A percentile compares a stretch with the other conserved stretches of the same genome.
Evolutionary conservation across 1,284 basidiomycete species (phyloP).

Genomic region (Malassezia dermatis): DNA sequence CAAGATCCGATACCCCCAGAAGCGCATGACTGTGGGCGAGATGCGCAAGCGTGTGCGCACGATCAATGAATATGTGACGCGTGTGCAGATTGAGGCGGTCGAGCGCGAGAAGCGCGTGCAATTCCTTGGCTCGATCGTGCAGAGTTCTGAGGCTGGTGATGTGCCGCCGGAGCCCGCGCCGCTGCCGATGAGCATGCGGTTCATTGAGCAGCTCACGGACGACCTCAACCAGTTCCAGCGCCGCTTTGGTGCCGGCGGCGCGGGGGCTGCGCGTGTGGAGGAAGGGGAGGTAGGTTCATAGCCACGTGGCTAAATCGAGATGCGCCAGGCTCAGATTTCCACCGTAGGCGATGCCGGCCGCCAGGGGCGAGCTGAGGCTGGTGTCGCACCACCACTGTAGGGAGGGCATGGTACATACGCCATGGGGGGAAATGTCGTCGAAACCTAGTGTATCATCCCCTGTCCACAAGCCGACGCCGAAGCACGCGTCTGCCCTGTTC

Average conservation of each 20-base stretch:
- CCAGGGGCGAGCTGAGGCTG: constrained; percentile 29
- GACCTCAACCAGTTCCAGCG: constrained; percentile 39
- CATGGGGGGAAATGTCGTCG: too few relatives aligned
- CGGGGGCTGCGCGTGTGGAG: neutral
- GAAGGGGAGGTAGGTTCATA: neutral
- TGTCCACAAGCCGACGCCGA: too few relatives aligned
- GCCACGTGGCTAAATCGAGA: neutral
- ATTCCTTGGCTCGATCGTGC: constrained; percentile 55
- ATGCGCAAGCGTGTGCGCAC: constrained; percentile 91
- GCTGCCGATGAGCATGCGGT: constrained; percentile 36
- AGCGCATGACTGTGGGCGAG: constrained; percentile 84
- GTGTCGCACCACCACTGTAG: neutral
- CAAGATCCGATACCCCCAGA: constrained; percentile 84
- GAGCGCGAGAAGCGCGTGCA: constrained; percentile 45
- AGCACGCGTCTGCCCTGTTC: too few relatives aligned
- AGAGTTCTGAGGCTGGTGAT: neutral
- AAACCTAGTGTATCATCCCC: too few relatives aligned
- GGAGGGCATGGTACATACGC: neutral
- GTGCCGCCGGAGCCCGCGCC: neutral
- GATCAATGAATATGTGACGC: constrained; percentile 71
- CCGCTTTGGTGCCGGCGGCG: constrained; percentile 21
- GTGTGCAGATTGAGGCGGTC: constrained; percentile 48
- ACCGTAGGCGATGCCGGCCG: constrained; percentile 19
- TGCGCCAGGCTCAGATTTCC: constrained; percentile 9
- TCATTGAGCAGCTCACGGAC: constrained; percentile 41